These are phyloP conservation scores for Botrytis fabae DNA, from an alignment of 2,329 filamentous ascomycete species.

Conservation along the genomic window DNA sequence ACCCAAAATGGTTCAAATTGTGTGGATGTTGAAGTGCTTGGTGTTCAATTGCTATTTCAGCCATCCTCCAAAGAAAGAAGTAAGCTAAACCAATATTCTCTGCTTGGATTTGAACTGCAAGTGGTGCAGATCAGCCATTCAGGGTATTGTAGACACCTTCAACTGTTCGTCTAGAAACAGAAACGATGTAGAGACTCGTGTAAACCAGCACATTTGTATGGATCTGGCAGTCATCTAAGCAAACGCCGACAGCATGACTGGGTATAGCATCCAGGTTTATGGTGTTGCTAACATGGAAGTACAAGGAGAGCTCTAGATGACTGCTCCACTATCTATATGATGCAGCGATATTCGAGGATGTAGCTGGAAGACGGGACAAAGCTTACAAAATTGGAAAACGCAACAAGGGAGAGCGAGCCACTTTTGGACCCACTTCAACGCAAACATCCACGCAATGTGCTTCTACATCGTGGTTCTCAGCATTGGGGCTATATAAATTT, in stretches of 20 bases:
- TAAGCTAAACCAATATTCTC: neutral
- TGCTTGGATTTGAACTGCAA: neutral
- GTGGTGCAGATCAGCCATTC: neutral
- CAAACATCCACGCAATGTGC: neutral
- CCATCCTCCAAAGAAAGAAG: neutral
- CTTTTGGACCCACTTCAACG: neutral
- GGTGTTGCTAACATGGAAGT: neutral
- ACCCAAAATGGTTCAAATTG: neutral
- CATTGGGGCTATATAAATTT: neutral
- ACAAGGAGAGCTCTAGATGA: neutral
- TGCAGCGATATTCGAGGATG: neutral
- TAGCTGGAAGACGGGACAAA: neutral
- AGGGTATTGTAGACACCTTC: neutral
- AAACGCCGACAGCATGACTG: neutral
- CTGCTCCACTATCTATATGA: neutral
- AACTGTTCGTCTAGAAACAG: neutral
- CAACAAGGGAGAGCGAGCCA: constrained; percentile 1
- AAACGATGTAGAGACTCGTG: neutral
- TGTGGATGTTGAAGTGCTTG: neutral
- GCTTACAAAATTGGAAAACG: neutral
- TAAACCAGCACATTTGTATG: neutral
- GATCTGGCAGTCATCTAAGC: neutral
- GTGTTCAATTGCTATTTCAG: neutral
- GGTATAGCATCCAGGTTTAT: neutral
- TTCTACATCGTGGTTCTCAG: neutral